Evolutionary conservation across 2,329 filamentous ascomycete species (phyloP), one percentile per base, ranked within the genome.

Genomic region (Aureobasidium sp.): DNA sequence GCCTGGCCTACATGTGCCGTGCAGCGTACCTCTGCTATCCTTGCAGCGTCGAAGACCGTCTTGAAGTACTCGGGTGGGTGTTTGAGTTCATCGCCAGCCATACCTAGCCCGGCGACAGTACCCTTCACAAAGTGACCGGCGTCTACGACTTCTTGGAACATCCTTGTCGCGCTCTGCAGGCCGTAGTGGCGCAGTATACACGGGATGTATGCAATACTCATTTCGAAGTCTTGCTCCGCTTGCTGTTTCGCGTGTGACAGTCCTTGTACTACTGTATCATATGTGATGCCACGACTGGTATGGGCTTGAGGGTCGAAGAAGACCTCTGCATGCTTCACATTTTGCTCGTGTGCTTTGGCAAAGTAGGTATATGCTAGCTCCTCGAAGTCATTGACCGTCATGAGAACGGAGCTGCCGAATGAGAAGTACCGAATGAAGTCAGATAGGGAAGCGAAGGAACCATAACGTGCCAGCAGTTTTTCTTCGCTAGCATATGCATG

Each of bases 251-350:
- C 64, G 25, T 42, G 48, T 41, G 59, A 58, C 27, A 64, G 29
- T 5, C 64, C 64, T 36, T n/a, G 22, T 45, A 63, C n/a, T 5
- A 64, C 62, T 11, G 59, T 64, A 27, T 41, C 22, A 34, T 64
- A 53, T 36, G 34, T n/a, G 9, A 65, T 51, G 37, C 55, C 58
- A 6, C 64, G 57, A 4, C 27, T 47, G 4, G 58, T 56, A 57
- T 65, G 64, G 2, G 64, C 64, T 39, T 65, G 64, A 9, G 64
- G 64, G 39, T 65, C 64, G 55, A 65, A 65, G 55, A 65, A 65
- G 12, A 64, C 62, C 45, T 65, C 64, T 22, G 62, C 59, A 52
- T 62, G 61, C 42, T 36, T 27, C 22, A 62, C 51, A n/a, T 45
- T 49, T 29, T 62, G 61, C 17, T 31, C 36, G 12, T 51, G 42